These are phyloP conservation scores for Curvularia lunata DNA, from an alignment of 2,329 filamentous ascomycete species.

Conservation along the genomic window DNA sequence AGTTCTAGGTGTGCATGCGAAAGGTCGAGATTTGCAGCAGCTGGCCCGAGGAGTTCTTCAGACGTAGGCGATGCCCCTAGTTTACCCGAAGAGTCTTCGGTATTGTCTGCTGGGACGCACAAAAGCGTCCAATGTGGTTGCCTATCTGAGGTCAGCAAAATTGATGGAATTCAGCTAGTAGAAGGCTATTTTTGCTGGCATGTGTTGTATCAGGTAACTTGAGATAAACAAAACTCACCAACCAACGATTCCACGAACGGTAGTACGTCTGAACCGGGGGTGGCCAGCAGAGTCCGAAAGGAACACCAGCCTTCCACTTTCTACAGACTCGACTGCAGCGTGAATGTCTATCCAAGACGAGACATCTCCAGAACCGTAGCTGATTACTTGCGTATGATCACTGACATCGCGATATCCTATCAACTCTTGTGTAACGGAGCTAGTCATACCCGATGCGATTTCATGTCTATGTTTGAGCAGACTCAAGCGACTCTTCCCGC, in stretches of 20 bases:
- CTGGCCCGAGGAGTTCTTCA: conserved; percentile 60
- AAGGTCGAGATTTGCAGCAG: conserved; percentile 68
- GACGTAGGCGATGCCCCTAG: conserved; percentile 57
- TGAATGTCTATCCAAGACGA: conserved; percentile 96
- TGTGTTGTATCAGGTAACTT: neutral
- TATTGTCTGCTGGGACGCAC: conserved; percentile 82
- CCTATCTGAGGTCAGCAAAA: conserved; percentile 13
- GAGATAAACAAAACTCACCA: conserved; percentile 59
- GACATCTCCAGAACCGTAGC: conserved; percentile 85
- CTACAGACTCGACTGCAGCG: conserved; percentile 72
- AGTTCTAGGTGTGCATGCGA: conserved; percentile 82
- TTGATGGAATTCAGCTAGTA: neutral
- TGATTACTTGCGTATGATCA: conserved; percentile 63
- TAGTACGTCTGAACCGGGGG: conserved; percentile 86
- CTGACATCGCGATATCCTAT: conserved; percentile 71
- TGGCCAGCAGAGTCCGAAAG: conserved; percentile 92
- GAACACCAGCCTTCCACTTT: conserved; percentile 78
- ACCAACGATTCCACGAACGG: conserved; percentile 85
- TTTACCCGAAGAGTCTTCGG: conserved; percentile 56
- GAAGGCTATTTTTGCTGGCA: neutral
- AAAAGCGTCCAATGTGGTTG: conserved; percentile 91
- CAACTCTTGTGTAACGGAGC: conserved; percentile 91
- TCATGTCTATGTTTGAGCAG: conserved; percentile 93
- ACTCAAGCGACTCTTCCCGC: conserved; percentile 86
- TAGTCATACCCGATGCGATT: conserved; percentile 88